These are phyloP conservation scores for Lobulomyces angularis DNA, from an alignment of 192 early-diverging fungal species.

Conservation along the genomic window DNA sequence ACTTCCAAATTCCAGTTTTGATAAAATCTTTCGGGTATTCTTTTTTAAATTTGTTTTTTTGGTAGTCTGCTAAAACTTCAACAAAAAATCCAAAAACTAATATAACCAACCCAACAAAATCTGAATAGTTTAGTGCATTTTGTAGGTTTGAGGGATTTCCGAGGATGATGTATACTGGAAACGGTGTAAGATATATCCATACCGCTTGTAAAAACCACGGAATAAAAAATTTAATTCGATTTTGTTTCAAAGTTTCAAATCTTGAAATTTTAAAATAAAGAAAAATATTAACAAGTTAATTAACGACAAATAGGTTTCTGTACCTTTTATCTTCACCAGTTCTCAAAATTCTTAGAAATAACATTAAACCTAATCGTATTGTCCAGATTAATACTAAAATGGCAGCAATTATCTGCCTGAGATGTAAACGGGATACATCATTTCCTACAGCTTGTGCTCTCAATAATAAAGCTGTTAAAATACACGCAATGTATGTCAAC, in stretches of 20 bases:
- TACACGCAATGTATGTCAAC: conserved; percentile 29
- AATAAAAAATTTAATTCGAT: conserved; percentile 23
- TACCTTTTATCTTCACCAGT: not conserved
- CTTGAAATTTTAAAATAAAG: conserved; percentile 13
- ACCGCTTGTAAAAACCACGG: conserved; percentile 36
- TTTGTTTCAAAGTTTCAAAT: conserved; percentile 31
- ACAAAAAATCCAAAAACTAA: conserved; percentile 32
- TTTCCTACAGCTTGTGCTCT: conserved; percentile 6
- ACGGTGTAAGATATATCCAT: conserved; percentile 41
- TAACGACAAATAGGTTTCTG: not conserved
- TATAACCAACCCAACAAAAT: conserved; percentile 25
- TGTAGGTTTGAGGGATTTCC: conserved; percentile 25
- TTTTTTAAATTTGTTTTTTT: conserved; percentile 35
- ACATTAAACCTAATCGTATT: conserved; percentile 25
- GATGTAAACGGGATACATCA: conserved; percentile 5
- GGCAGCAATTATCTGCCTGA: conserved; percentile 29
- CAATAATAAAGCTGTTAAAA: conserved; percentile 26
- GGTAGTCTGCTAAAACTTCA: conserved; percentile 33
- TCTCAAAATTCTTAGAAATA: conserved; percentile 21
- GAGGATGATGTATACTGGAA: conserved; percentile 29
- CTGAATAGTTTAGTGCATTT: conserved; percentile 13
- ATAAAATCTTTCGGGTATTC: conserved; percentile 30
- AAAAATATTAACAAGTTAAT: not conserved
- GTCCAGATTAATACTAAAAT: conserved; percentile 24
- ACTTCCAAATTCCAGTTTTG: conserved; percentile 29